Evolutionary conservation across 2,329 filamentous ascomycete genomes (phyloP).

Genomic region (Cadophora malorum): DNA sequence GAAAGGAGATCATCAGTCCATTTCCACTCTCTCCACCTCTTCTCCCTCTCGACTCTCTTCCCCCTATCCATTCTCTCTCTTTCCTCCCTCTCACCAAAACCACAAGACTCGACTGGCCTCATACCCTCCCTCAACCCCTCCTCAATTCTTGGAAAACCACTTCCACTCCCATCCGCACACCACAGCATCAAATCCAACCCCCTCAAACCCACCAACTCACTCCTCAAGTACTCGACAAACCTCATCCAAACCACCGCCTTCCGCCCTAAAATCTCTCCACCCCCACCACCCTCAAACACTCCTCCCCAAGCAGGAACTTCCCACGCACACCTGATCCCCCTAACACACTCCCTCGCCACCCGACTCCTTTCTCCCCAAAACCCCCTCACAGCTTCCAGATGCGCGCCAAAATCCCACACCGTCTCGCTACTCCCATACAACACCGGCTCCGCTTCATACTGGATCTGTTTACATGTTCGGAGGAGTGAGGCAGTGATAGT

Average conservation of each 20-base stretch:
- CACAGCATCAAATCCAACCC: conserved; percentile 40
- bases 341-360: conserved; percentile 31
- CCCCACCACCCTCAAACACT: neutral
- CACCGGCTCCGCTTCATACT: conserved; percentile 36
- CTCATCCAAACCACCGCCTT: conserved; percentile 33
- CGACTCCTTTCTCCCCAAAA: conserved; percentile 37
- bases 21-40: conserved; percentile 36
- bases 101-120: too few relatives aligned
- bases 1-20: conserved; percentile 33
- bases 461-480: conserved; percentile 31
- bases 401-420: conserved; percentile 39
- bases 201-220: conserved; percentile 28
- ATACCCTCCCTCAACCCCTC: neutral
- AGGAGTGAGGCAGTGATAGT: conserved; percentile 35
- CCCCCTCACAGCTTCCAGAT: conserved; percentile 34
- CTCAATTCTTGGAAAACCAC: neutral
- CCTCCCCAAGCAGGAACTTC: conserved; percentile 29
- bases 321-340: conserved; percentile 34
- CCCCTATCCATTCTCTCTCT: neutral
- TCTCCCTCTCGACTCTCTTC: conserved; percentile 11
- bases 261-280: neutral
- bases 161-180: conserved; percentile 21
- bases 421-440: conserved; percentile 35
- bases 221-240: conserved; percentile 29
- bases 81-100: neutral